These are phyloP conservation scores for Carex pumila DNA, from an alignment of 176 grass and related monocot genomes.

Conservation along the genomic window DNA sequence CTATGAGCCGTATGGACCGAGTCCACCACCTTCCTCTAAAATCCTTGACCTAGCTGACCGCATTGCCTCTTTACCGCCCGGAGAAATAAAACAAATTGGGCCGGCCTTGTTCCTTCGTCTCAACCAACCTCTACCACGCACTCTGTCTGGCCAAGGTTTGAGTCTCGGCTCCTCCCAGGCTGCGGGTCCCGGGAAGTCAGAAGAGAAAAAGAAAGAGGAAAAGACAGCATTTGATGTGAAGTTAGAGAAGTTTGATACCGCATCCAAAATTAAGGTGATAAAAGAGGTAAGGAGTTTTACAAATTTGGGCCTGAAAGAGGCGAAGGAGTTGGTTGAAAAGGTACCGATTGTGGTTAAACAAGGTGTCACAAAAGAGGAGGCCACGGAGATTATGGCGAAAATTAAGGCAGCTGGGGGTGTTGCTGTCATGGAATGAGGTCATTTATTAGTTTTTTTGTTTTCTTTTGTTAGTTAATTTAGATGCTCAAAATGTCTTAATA, in stretches of 20 bases:
- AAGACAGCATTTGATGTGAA: slow-evolving; percentile 90
- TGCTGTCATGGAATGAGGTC: slow-evolving; percentile 73
- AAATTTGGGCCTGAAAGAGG: slow-evolving; percentile 79
- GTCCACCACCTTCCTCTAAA: slow-evolving; percentile 61
- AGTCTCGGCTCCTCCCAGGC: slow-evolving; percentile 50
- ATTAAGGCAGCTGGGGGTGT: slow-evolving; percentile 83
- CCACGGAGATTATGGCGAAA: slow-evolving; percentile 71
- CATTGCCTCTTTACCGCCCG: slow-evolving; percentile 57
- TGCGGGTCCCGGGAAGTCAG: slow-evolving; percentile 22
- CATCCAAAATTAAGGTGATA: slow-evolving; percentile 95
- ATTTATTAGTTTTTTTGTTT: neutral
- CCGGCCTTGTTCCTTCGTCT: slow-evolving; percentile 60
- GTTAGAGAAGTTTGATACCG: slow-evolving; percentile 89
- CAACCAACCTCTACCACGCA: slow-evolving; percentile 51
- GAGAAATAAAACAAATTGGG: slow-evolving; percentile 94
- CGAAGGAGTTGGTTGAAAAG: slow-evolving; percentile 90
- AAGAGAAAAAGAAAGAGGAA: slow-evolving; percentile 93
- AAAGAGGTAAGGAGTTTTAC: slow-evolving; percentile 96
- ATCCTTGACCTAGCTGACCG: slow-evolving; percentile 71
- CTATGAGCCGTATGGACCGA: slow-evolving; percentile 74
- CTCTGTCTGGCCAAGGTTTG: slow-evolving; percentile 76
- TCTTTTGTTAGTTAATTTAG: slow-evolving; percentile 21
- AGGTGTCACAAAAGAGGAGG: slow-evolving; percentile 92
- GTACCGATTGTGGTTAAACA: slow-evolving; percentile 79
- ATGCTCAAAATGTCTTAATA: slow-evolving; percentile 8